These are phyloP conservation scores for Bocquillonia castaneifolia DNA, from an alignment of 441 rosid species.

Conservation along the genomic window DNA sequence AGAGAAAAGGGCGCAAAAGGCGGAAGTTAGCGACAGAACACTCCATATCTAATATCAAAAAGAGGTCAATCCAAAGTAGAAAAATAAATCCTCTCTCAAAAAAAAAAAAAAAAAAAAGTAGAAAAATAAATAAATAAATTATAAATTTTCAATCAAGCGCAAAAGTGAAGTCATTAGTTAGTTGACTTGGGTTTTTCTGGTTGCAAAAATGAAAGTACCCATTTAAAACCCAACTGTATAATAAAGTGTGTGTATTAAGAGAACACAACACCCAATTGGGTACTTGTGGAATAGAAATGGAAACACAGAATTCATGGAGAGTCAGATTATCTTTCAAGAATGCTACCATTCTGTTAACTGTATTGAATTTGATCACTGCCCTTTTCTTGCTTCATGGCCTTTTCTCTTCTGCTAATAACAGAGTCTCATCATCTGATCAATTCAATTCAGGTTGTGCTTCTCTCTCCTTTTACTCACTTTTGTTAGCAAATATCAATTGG, in stretches of 20 bases:
- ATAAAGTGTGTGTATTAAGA: no score
- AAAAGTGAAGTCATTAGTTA: background rate
- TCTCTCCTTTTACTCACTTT: conserved; percentile 5
- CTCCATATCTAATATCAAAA: no score
- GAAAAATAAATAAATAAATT: no score
- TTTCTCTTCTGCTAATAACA: conserved; percentile 38
- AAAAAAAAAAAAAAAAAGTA: no score
- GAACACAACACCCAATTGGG: no score
- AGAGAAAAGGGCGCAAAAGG: no score
- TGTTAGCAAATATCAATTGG: background rate
- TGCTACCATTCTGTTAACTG: conserved; percentile 57
- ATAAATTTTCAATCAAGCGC: background rate
- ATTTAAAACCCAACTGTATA: no score
- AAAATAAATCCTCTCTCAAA: no score
- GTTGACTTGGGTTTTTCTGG: background rate
- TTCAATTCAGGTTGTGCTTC: conserved; percentile 35
- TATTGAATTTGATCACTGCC: conserved; percentile 48
- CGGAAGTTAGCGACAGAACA: no score
- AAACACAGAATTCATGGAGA: conserved; percentile 52
- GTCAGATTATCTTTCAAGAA: conserved; percentile 72
- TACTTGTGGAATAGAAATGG: conserved; percentile 26
- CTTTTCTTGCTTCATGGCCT: conserved; percentile 59
- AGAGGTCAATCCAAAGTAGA: background rate
- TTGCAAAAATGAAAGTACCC: no score
- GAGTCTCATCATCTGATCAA: conserved; percentile 38